Evolutionary conservation across 2,329 filamentous ascomycete species (phyloP), one percentile per base, ranked within the genome.

Genomic region (Juglanconis oblonga): DNA sequence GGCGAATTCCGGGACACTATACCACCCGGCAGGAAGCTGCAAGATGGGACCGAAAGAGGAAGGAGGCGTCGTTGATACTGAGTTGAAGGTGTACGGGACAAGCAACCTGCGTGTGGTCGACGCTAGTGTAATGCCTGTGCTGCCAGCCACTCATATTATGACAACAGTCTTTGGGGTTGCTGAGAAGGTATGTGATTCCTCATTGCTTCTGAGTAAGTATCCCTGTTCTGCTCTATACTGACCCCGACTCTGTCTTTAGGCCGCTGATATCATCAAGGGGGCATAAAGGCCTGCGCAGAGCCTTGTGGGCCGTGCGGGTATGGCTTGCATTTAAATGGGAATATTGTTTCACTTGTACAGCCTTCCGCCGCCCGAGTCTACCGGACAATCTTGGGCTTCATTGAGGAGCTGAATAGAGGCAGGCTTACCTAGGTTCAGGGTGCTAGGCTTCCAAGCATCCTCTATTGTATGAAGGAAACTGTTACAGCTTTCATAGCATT

Each of bases 41-140:
- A 72, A 77, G 3, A 81, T 81, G 79, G 68, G 79, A 64, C 76
- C 76, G 7, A 67, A 69, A 17, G 70, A 70, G 11, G 65, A 74
- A 6, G 79, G 78, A 9, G 79, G 78, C 17, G 79, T 81, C 9
- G 78, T 81, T 1, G 73, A 76, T 59, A 62, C 74, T 14, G 62
- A 74, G 10, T 64, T 81, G 53, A 61, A 69, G 49, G 79, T 81
- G 0, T 79, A 79, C 62, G 79, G 79, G 2, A 75, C 74, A 3
- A 62, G 68, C 35, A 76, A 76, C 53, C 67, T 81, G 49, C 72
- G 79, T 4, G 70, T 81, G 7, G 74, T 79, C 1, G 79, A 81
- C 61, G 75, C 76, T 2, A 76, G 76, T 47, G 70, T 80, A 32
- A 75, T 80, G 47, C 79, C 79, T 2, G 67, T 79, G 32, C 51